Evolutionary conservation across 1,139 yeast genomes (phyloP).

Genomic region (Suhomyces wounanorum): DNA sequence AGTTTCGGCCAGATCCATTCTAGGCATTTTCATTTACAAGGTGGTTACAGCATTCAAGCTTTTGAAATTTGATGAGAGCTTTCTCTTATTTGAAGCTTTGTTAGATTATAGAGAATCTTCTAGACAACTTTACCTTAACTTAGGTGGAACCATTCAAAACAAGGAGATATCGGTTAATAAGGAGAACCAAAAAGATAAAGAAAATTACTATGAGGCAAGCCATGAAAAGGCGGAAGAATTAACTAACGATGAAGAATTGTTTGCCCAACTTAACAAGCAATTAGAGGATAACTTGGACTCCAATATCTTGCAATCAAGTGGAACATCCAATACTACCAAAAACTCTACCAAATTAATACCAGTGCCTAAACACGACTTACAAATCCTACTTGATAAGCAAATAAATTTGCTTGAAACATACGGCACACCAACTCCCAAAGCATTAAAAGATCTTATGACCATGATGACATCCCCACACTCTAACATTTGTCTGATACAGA

Average conservation of each 20-base stretch:
- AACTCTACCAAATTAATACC: conserved; percentile 25
- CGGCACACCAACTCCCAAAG: conserved; percentile 54
- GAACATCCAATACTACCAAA: background rate
- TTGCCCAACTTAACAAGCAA: conserved; percentile 23
- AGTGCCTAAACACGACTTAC: conserved; percentile 55
- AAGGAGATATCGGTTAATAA: conserved; percentile 4
- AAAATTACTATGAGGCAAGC: background rate
- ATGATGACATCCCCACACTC: conserved; percentile 47
- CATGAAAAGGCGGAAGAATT: background rate
- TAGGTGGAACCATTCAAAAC: conserved; percentile 22
- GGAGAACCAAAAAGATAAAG: background rate
- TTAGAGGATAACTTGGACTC: conserved; percentile 24
- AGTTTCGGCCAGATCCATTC: conserved; percentile 36
- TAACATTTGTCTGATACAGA: conserved; percentile 44
- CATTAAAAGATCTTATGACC: conserved; percentile 45
- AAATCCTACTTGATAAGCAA: conserved; percentile 55
- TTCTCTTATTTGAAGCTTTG: conserved; percentile 56
- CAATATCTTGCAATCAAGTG: conserved; percentile 3
- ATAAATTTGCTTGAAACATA: conserved; percentile 55
- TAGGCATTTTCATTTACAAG: conserved; percentile 40
- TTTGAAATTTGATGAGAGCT: conserved; percentile 59
- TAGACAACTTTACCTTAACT: conserved; percentile 20
- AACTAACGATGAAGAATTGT: conserved; percentile 20
- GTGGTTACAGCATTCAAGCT: conserved; percentile 52
- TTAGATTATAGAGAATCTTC: conserved; percentile 49